Conservation (phyloP, 805 yeast genomes). For the Metschnikowia reukaufii region DNA sequence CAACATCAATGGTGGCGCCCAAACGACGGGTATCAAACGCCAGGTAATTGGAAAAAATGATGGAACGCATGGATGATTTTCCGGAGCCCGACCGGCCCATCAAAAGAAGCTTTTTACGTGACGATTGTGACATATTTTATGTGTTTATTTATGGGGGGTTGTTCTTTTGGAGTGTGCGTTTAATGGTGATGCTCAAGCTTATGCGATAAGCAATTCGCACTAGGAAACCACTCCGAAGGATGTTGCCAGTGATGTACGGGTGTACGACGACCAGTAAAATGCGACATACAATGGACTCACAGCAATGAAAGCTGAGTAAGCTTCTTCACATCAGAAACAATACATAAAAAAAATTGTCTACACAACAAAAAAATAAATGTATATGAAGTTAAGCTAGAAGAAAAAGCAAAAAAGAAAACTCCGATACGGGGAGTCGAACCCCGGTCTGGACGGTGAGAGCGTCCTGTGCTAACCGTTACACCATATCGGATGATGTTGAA, state of each 20-base stretch:
- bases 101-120: constrained; percentile 42
- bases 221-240: neutral
- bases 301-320: neutral
- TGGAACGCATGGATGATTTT: constrained; percentile 95
- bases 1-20: constrained; percentile 98
- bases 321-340: too few relatives aligned
- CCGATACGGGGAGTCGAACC: neutral
- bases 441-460: neutral
- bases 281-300: too few relatives aligned
- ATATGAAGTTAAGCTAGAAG: too few relatives aligned
- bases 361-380: too few relatives aligned
- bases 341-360: too few relatives aligned
- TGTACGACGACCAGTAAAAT: too few relatives aligned
- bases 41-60: constrained; percentile 91
- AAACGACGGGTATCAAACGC: constrained; percentile 94
- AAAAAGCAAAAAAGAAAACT: neutral
- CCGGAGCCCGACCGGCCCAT: constrained; percentile 97
- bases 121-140: constrained; percentile 18
- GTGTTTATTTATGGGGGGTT: neutral
- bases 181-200: neutral
- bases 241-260: constrained; percentile 2
- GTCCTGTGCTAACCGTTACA: neutral
- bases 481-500: neutral
- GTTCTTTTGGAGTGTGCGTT: neutral
- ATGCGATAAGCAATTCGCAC: constrained; percentile 2